Evolutionary conservation across 2,329 filamentous ascomycete genomes (phyloP), one percentile per base, ranked within the genome.

Genomic region (Talaromyces sp.): DNA sequence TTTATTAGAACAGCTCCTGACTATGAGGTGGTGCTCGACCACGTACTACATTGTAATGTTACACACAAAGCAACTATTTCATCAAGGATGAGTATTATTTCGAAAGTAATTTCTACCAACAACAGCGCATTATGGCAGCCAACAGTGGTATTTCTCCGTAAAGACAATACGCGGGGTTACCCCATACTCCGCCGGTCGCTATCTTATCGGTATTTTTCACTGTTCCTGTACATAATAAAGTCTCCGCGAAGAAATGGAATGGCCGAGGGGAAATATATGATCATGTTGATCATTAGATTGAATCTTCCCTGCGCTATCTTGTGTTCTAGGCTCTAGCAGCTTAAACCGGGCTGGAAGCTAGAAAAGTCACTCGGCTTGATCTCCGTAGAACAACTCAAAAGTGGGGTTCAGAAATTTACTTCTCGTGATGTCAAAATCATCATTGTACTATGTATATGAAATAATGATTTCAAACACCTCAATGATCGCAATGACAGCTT

Each of bases 151-250:
- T 24, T 56, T 37, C 19, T 37, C 19, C n/a, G 33, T 37, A 56
- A 39, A 63, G 22, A 14, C 27, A 39, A 27, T 39, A 31, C 47
- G 45, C n/a, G 45, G 60, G 60, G 47, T 49, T 54, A 50, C 60
- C 60, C 45, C 60, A 54, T 35, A 62, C 60, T 24, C 35, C 47
- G 47, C 35, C 45, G 14, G 47, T 24, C 33, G 47, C 37, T 47
- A 39, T 56, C 52, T 37, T 39, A 56, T 56, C 31, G 11, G 52
- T 56, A 56, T 14, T 37, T 56, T 24, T 37, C 33, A 22, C 31
- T 22, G 16, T 37, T 56, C 6, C 50, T 2, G n/a, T 60, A 16
- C 19, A 60, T 37, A 33, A n/a, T 10, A 6, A 6, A 37, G 27
- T 37, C 58, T 27, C 45, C 43, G 31, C 24, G 41, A 45, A 37